Percentiles rank a stretch among this genome's conserved stretches.
Evolutionary conservation across 768 basidiomycete genomes (phyloP).

Genomic region (Exsudoporus frostii): DNA sequence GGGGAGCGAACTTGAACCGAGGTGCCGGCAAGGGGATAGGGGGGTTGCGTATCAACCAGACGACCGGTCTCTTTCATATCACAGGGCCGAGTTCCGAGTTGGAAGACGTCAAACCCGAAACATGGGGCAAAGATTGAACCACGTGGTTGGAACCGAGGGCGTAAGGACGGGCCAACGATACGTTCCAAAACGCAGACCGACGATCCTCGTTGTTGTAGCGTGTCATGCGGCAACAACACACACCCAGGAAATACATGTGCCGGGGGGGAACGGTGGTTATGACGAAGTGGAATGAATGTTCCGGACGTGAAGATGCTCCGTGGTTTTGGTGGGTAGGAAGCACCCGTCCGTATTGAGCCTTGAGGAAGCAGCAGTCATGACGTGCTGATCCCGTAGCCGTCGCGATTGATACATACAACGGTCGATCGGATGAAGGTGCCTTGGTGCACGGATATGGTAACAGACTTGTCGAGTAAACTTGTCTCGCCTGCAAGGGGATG

Average conservation of each 20-base stretch:
- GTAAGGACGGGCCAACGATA: background rate
- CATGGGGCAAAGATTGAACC: background rate
- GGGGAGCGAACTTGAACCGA: slow-evolving; percentile 14
- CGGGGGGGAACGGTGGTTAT: background rate
- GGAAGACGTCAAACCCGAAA: background rate
- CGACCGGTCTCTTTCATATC: slow-evolving; percentile 3
- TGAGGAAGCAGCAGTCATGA: background rate
- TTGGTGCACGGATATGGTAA: slow-evolving; percentile 6
- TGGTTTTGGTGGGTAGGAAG: background rate
- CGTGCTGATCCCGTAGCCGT: slow-evolving; percentile 14
- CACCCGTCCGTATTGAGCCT: background rate
- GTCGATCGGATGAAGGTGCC: background rate
- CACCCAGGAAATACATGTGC: background rate
- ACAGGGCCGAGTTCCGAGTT: slow-evolving; percentile 2
- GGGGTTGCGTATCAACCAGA: background rate
- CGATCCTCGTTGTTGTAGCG: slow-evolving; percentile 17
- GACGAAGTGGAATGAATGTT: background rate
- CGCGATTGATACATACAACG: slow-evolving; percentile 8
- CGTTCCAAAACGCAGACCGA: slow-evolving; percentile 3
- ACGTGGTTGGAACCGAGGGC: slow-evolving; percentile 4
- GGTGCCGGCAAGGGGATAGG: background rate
- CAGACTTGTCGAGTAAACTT: background rate
- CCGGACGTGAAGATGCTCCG: background rate
- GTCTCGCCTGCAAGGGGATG: background rate
- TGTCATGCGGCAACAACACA: slow-evolving; percentile 3